Evolutionary conservation across 768 basidiomycete species (phyloP).

Genomic region (Tylopilus intermedius): DNA sequence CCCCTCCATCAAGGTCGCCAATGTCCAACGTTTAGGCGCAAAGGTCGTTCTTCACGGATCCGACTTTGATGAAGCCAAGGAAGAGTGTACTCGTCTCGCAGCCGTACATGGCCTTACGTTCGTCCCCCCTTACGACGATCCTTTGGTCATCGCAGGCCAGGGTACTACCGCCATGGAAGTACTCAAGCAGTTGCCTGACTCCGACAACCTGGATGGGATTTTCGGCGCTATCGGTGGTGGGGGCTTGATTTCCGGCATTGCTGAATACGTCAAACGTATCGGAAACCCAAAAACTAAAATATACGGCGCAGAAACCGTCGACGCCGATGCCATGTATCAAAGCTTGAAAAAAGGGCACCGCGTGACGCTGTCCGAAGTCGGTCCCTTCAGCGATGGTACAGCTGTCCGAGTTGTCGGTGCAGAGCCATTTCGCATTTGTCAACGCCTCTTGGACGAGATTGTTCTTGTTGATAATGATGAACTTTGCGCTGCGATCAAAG

Average conservation of each 20-base stretch:
- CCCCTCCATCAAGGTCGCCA: constrained; percentile 92
- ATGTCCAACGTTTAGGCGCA: constrained; percentile 90
- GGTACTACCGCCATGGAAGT: constrained; percentile 95
- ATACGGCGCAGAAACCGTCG: constrained; percentile 88
- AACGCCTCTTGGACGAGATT: constrained; percentile 74
- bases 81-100: constrained; percentile 86
- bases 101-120: constrained; percentile 71
- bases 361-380: constrained; percentile 82
- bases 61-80: constrained; percentile 96
- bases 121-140: constrained; percentile 97
- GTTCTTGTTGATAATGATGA: constrained; percentile 91
- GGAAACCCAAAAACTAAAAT: constrained; percentile 79
- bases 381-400: constrained; percentile 95
- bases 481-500: constrained; percentile 97
- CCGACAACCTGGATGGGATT: constrained; percentile 74
- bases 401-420: constrained; percentile 94
- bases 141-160: constrained; percentile 94
- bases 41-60: constrained; percentile 88
- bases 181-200: constrained; percentile 76
- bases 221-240: constrained; percentile 95
- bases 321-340: constrained; percentile 89
- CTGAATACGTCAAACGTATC: constrained; percentile 88
- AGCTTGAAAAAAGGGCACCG: constrained; percentile 80
- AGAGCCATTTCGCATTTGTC: constrained; percentile 91
- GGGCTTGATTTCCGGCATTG: constrained; percentile 85